phyloP scores from a whole-genome alignment of 805 yeast genomes.

The Yueomyces sp. region DNA sequence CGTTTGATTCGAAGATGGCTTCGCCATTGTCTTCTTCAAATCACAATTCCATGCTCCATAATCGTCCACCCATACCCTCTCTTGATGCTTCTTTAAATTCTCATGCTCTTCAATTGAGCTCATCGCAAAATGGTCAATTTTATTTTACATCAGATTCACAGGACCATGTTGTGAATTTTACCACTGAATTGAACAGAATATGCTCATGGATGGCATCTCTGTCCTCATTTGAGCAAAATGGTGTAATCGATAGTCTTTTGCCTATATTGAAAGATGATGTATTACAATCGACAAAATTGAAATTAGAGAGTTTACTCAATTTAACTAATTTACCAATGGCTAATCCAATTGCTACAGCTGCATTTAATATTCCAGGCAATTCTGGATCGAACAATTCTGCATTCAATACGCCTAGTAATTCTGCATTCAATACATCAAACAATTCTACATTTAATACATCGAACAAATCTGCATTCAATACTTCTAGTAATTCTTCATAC shows the following conservation, averaged over 20 bases:
- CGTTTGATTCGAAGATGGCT: too few relatives aligned
- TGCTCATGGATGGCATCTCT: slow-evolving; percentile 39
- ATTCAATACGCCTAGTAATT: slow-evolving; percentile 1
- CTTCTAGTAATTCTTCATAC: neutral
- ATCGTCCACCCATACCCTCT: too few relatives aligned
- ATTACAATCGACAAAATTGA: slow-evolving; percentile 34
- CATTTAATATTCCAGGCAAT: neutral
- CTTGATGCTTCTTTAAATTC: too few relatives aligned
- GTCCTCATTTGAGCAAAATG: slow-evolving; percentile 36
- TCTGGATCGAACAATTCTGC: neutral
- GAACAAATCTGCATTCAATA: neutral
- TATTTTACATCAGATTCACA: neutral
- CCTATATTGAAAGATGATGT: slow-evolving; percentile 38
- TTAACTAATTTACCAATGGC: slow-evolving; percentile 2
- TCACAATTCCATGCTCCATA: too few relatives aligned
- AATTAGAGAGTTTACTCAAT: slow-evolving; percentile 26
- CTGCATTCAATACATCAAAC: neutral
- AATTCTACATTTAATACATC: neutral
- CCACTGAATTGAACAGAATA: slow-evolving; percentile 36
- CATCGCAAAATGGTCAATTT: too few relatives aligned
- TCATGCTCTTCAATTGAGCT: too few relatives aligned
- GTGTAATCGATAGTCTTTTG: slow-evolving; percentile 42
- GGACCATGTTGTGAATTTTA: slow-evolving; percentile 23
- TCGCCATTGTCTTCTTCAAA: too few relatives aligned
- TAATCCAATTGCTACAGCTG: too few relatives aligned